A percentile compares a stretch with the other conserved stretches of the same genome.
Conservation (phyloP, 2,329 filamentous ascomycete species). For the Berkeleyomyces basicola region DNA sequence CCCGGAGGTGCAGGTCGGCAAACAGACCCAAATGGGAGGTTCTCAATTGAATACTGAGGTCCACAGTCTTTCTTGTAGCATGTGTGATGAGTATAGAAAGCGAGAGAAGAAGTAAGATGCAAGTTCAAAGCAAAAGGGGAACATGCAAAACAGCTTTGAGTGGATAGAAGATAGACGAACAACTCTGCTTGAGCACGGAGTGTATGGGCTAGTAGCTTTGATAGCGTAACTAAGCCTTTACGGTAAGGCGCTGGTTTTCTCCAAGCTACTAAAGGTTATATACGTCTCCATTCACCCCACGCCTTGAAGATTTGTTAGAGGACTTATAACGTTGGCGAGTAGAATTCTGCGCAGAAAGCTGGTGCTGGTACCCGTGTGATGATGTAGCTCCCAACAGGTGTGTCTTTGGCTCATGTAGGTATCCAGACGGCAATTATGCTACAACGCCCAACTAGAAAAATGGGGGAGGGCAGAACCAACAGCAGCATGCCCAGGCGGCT, state of each 20-base stretch:
- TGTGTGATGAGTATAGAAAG: not conserved
- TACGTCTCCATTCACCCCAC: too few relatives aligned
- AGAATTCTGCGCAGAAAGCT: not conserved
- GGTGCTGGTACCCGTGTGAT: not conserved
- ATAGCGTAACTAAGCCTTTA: too few relatives aligned
- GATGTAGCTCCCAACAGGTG: not conserved
- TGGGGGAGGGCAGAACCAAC: not conserved
- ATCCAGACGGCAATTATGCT: not conserved
- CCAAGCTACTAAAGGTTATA: too few relatives aligned
- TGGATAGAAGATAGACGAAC: too few relatives aligned
- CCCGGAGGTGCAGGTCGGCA: too few relatives aligned
- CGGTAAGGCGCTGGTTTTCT: too few relatives aligned
- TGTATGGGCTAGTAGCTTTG: too few relatives aligned
- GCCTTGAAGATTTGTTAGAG: too few relatives aligned
- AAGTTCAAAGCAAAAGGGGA: too few relatives aligned
- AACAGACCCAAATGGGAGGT: too few relatives aligned
- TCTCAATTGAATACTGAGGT: not conserved
- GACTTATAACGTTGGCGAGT: not conserved
- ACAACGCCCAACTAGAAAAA: not conserved
- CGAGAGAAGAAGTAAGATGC: not conserved
- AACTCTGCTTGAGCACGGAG: too few relatives aligned
- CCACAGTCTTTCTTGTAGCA: not conserved
- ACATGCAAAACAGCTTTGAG: too few relatives aligned
- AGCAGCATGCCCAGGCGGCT: not conserved
- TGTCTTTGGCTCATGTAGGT: not conserved